Base-by-base conservation (phyloP, 2,329 filamentous ascomycete species). In the Colletotrichum liriopes region DNA sequence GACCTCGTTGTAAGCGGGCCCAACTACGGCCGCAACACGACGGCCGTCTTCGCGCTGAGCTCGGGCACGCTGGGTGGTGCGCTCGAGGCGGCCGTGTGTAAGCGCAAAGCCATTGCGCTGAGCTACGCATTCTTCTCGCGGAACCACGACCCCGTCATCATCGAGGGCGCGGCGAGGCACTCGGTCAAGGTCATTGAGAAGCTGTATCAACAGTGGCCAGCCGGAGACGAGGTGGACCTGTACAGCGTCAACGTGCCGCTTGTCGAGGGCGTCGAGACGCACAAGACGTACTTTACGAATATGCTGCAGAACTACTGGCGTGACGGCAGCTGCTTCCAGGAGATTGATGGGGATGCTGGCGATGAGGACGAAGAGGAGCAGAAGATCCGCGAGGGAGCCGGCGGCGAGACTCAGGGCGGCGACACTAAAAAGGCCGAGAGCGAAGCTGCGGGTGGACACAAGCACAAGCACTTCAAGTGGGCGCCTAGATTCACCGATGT, bases 381-480 rank as follows among this genome's bases (percentile, higher is more conserved):
- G 76, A 87, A 87, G 75, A 92, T 97, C 74, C 89, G 95, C 58
- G 90, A 93, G 79, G 89, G 88, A 26, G 89, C 91, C 67, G 86
- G 87, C 29, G 84, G 84, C 4, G 84, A 84, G 75, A 77, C 79
- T 63, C 20, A 60, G 78, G 81, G 82, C 72, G 55, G 55, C 16
- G 62, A 66, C 9, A 49, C 49, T 26, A 47, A 56, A 26, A 65
- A 65, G 67, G 26, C 5, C 61, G 83, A 82, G 56, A 83, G 77
- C 47, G 82, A 80, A 54, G 74, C 74, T 69, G 76, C 79, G 56
- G 79, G 79, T 5, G 74, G 67, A 7, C 92, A 94, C 80, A 88
- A 86, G 67, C 94, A 97, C 82, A 94, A 93, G 81, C 93, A 97
- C 82, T 98, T 98, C 86, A 97, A 96, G 83, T 98, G 96, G 96